These are phyloP conservation scores for Knoxdaviesia capensis DNA, from an alignment of 2,329 filamentous ascomycete genomes.

Conservation along the genomic window DNA sequence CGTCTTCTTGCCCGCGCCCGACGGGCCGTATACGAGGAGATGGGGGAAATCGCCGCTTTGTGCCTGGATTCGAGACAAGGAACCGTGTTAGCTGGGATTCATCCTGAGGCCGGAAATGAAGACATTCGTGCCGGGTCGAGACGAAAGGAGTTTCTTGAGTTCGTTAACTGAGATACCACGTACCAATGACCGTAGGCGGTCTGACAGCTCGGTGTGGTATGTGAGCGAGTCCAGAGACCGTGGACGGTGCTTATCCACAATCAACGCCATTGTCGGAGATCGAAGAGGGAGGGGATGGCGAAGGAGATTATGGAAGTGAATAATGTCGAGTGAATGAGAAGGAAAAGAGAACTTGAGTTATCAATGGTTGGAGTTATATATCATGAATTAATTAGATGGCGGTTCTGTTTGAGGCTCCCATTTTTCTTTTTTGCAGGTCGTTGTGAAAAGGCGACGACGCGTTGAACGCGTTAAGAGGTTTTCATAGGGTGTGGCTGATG, in stretches of 20 bases:
- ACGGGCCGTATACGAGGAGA: conserved; percentile 89
- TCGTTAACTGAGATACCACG: conserved; percentile 8
- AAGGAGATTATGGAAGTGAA: not conserved
- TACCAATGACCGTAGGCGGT: conserved; percentile 71
- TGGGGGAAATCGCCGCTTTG: conserved; percentile 96
- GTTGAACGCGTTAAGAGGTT: too few relatives aligned
- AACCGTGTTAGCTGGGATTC: not conserved
- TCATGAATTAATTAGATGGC: too few relatives aligned
- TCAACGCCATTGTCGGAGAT: conserved; percentile 36
- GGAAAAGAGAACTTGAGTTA: too few relatives aligned
- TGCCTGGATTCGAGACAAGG: conserved; percentile 35
- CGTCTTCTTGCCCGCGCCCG: conserved; percentile 93
- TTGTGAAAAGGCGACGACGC: too few relatives aligned
- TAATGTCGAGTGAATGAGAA: too few relatives aligned
- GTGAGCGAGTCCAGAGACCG: conserved; percentile 58
- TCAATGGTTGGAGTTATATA: too few relatives aligned
- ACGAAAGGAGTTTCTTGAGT: not conserved
- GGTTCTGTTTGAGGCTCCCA: too few relatives aligned
- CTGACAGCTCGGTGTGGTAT: conserved; percentile 78
- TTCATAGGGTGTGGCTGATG: too few relatives aligned
- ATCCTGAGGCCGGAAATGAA: not conserved
- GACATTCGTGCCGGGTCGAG: not conserved
- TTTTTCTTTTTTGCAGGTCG: too few relatives aligned
- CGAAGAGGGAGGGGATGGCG: not conserved
- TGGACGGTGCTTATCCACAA: conserved; percentile 53